Evolutionary conservation across 345 rosid species (phyloP).

Genomic region (Brassica napus): Da-Ae NC_063443.1:17254501-17255000

Average conservation of each 20-base stretch:
- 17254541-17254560: slow-evolving; percentile 43
- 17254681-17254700: neutral
- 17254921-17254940: slow-evolving; percentile 59
- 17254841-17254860: too few species aligned
- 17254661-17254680: slow-evolving; percentile 94
- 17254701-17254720: slow-evolving; percentile 2
- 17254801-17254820: slow-evolving; percentile 91
- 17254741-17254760: slow-evolving; percentile 71
- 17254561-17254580: slow-evolving; percentile 56
- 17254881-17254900: slow-evolving; percentile 20
- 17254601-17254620: slow-evolving; percentile 87
- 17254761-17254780: slow-evolving; percentile 88
- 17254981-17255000: slow-evolving; percentile 7
- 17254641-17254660: slow-evolving; percentile 78
- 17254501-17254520: slow-evolving; percentile 40
- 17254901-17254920: slow-evolving; percentile 53
- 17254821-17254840: too few species aligned
- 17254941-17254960: slow-evolving; percentile 69
- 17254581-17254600: slow-evolving; percentile 40
- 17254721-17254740: slow-evolving; percentile 20
- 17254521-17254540: slow-evolving; percentile 44
- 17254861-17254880: too few species aligned
- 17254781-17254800: slow-evolving; percentile 93
- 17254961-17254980: slow-evolving; percentile 88
- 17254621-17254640: slow-evolving; percentile 89